Base-by-base conservation (phyloP, 345 rosid species). In the Stellera chamaejasme region DNA sequence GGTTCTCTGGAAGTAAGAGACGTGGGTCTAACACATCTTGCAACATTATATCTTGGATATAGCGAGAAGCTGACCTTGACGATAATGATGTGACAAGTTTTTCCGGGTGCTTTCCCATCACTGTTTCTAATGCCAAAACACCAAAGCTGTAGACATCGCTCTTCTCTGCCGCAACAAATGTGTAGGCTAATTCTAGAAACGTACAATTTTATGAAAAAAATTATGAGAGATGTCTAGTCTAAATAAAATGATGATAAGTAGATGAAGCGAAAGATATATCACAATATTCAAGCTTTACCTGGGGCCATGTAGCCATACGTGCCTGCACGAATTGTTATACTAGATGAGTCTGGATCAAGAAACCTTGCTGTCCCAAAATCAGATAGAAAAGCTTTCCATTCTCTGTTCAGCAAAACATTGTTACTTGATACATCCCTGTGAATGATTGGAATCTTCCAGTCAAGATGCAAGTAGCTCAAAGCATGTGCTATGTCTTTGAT, bases 101-200 rank as follows among this genome's bases (percentile, higher is more conserved):
- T 48, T 19, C 42, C 0, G 45, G 72, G 44, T 63, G 64, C 11
- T 15, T 69, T 48, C 72, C 68, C 57, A 53, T 54, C 10, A 62
- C 32, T 12, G 23, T 19, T 19, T 19, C 23, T 19, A 19, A 19
- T 19, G 23, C 23, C 23, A 19, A 19, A 19, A 19, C 48, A 1
- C 60, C 66, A 25, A 55, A 63, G 27, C 66, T 63, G 27, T 63
- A 63, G 0, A 56, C 56, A 50, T 64, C 51, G 2, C 67, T 42
- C 44, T 56, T 64, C 19, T 55, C 43, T 0, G 26, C 56, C 0
- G 27, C 23, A 4, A 12, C 11, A n/a, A 43, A 15, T 10, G 56
- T 19, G 36, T 55, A 63, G 2, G 55, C 66, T 1, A 63, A 16
- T 25, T 63, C 60, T 63, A 32, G 5, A 11, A 23, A 41, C 19